Evolutionary conservation across 306 rosid genomes (phyloP).

Genomic region (Acacia confusa): DNA sequence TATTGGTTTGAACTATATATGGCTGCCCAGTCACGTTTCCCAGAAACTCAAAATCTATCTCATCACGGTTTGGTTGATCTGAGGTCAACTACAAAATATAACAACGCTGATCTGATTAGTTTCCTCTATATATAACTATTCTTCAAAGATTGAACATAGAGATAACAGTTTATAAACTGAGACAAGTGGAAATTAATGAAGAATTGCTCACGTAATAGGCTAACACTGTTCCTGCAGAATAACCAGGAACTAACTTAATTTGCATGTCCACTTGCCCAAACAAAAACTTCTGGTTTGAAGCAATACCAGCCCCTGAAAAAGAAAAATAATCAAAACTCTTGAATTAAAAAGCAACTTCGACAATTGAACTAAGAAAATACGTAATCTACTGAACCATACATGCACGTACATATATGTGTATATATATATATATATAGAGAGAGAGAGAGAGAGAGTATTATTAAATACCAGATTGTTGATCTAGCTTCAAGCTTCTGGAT

Average conservation of each 20-base stretch:
- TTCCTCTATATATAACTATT: not conserved
- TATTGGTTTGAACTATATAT: slow-evolving; percentile 77
- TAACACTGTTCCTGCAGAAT: slow-evolving; percentile 91
- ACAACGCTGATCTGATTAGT: slow-evolving; percentile 7
- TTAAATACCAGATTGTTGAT: slow-evolving; percentile 73
- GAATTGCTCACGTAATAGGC: slow-evolving; percentile 70
- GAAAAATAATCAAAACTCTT: not conserved
- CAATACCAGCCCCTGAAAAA: slow-evolving; percentile 73
- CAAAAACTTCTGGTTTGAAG: slow-evolving; percentile 82
- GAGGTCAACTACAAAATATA: slow-evolving; percentile 64
- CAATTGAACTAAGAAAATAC: not conserved
- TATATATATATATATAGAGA: not conserved
- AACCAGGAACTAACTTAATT: slow-evolving; percentile 80
- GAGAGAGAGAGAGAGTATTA: not conserved
- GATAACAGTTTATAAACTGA: not conserved
- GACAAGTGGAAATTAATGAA: not conserved
- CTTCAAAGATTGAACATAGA: not conserved
- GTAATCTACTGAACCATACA: not conserved
- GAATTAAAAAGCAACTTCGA: not conserved
- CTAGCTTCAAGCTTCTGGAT: slow-evolving; percentile 70
- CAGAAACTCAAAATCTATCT: slow-evolving; percentile 86
- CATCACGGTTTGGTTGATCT: slow-evolving; percentile 88
- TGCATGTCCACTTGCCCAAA: slow-evolving; percentile 91
- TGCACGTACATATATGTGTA: not conserved
- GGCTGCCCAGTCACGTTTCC: slow-evolving; percentile 80